phyloP scores from a whole-genome alignment of 2,329 filamentous ascomycete genomes.

The Shiraia bambusicola region DNA sequence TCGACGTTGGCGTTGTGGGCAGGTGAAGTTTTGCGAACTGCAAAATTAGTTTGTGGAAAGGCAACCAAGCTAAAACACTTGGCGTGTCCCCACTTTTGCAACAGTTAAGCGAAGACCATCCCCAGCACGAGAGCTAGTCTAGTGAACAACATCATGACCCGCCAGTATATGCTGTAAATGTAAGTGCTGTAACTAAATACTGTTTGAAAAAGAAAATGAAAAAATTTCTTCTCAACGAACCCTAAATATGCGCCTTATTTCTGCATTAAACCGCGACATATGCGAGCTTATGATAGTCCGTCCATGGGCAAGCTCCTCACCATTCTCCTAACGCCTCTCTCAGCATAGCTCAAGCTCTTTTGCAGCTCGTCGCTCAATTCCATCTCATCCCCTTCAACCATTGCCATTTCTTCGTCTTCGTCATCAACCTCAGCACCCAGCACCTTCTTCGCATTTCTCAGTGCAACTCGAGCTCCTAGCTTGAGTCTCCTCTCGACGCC shows the following conservation, averaged over 20 bases:
- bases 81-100: constrained; percentile 5
- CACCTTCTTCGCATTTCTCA: constrained; percentile 32
- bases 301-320: constrained; percentile 30
- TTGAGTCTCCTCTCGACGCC: constrained; percentile 24
- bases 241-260: too few relatives aligned
- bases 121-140: not conserved
- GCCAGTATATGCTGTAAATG: too few relatives aligned
- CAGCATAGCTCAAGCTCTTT: constrained; percentile 27
- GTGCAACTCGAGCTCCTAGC: constrained; percentile 31
- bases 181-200: too few relatives aligned
- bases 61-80: constrained; percentile 11
- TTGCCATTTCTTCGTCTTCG: not conserved
- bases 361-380: constrained; percentile 25
- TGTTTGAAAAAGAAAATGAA: too few relatives aligned
- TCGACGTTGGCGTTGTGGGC: constrained; percentile 30
- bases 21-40: constrained; percentile 16
- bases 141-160: not conserved
- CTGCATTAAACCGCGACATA: too few relatives aligned
- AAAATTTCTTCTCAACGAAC: too few relatives aligned
- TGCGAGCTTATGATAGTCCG: constrained; percentile 1
- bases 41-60: constrained; percentile 31
- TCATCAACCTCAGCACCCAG: constrained; percentile 18
- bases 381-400: constrained; percentile 5
- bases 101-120: not conserved
- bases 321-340: constrained; percentile 39